Percentiles rank a stretch among this genome's conserved stretches.
phyloP scores from a whole-genome alignment of 2,329 filamentous ascomycete species.

The Stagonosporopsis vannaccii region DNA sequence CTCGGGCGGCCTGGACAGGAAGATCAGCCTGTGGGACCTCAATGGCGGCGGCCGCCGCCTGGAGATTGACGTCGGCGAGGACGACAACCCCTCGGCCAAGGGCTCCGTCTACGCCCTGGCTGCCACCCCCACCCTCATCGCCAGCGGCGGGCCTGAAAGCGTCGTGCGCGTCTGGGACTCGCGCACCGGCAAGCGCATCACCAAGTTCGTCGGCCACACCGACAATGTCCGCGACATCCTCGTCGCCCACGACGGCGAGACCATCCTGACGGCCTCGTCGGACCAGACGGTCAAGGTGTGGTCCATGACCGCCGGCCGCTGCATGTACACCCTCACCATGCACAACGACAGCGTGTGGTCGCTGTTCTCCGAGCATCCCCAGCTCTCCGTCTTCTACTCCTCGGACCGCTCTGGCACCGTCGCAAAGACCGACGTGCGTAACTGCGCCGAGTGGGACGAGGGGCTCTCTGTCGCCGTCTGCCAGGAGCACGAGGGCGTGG shows the following conservation, averaged over 20 bases:
- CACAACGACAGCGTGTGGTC: slow-evolving; percentile 99
- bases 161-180: slow-evolving; percentile 93
- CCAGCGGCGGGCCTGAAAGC: slow-evolving; percentile 92
- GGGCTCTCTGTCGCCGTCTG: slow-evolving; percentile 89
- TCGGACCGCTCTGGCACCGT: slow-evolving; percentile 90
- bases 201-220: slow-evolving; percentile 95
- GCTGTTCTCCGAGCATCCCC: slow-evolving; percentile 85
- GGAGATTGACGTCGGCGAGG: slow-evolving; percentile 83
- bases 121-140: slow-evolving; percentile 79
- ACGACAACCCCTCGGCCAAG: slow-evolving; percentile 82
- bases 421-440: slow-evolving; percentile 93
- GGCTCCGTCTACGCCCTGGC: slow-evolving; percentile 93
- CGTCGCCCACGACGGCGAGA: slow-evolving; percentile 87
- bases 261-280: slow-evolving; percentile 90
- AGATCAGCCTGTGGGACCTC: slow-evolving; percentile 92
- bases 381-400: slow-evolving; percentile 91
- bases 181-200: slow-evolving; percentile 85
- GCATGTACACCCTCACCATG: slow-evolving; percentile 98
- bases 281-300: slow-evolving; percentile 98
- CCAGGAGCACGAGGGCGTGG: slow-evolving; percentile 87
- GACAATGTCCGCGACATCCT: slow-evolving; percentile 93
- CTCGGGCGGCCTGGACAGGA: slow-evolving; percentile 90
- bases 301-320: slow-evolving; percentile 93
- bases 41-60: slow-evolving; percentile 85
- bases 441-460: slow-evolving; percentile 79